Conservation (phyloP, 2,329 filamentous ascomycete genomes). For the Scleromitrula shiraiana region DNA sequence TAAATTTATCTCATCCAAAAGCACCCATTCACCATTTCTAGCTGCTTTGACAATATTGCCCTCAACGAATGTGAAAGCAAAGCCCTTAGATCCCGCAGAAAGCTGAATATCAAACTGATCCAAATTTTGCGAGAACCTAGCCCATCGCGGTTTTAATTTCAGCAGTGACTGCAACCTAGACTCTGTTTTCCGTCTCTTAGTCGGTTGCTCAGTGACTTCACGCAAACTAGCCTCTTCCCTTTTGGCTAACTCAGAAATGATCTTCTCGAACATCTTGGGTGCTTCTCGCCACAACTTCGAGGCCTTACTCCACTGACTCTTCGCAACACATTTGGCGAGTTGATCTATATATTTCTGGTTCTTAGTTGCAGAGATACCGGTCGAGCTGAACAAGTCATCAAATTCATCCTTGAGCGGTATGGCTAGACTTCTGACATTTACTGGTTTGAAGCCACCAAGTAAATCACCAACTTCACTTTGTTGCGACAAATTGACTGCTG, state of each 20-base stretch:
- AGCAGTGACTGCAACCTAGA: constrained; percentile 58
- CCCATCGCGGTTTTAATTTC: constrained; percentile 63
- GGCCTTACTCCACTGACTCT: constrained; percentile 79
- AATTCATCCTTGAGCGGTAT: constrained; percentile 92
- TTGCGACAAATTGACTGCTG: constrained; percentile 92
- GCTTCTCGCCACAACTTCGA: constrained; percentile 85
- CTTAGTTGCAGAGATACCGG: constrained; percentile 75
- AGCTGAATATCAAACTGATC: constrained; percentile 76
- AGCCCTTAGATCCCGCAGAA: constrained; percentile 61
- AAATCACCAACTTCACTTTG: constrained; percentile 97
- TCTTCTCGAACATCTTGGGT: constrained; percentile 74
- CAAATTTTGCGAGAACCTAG: constrained; percentile 65
- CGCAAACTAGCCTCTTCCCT: constrained; percentile 32
- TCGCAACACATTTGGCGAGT: constrained; percentile 69
- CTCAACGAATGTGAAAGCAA: constrained; percentile 93
- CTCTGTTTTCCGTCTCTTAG: constrained; percentile 60
- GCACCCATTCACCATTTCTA: constrained; percentile 91
- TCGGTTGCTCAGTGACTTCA: constrained; percentile 48
- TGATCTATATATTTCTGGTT: constrained; percentile 82
- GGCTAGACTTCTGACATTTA: constrained; percentile 80
- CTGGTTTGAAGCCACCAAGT: constrained; percentile 90
- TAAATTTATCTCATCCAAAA: constrained; percentile 95
- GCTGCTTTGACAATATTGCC: constrained; percentile 95
- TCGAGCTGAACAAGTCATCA: constrained; percentile 77
- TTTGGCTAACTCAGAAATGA: constrained; percentile 48